Evolutionary conservation across 2,329 filamentous ascomycete genomes (phyloP).

Genomic region (Phoma sp.): DNA sequence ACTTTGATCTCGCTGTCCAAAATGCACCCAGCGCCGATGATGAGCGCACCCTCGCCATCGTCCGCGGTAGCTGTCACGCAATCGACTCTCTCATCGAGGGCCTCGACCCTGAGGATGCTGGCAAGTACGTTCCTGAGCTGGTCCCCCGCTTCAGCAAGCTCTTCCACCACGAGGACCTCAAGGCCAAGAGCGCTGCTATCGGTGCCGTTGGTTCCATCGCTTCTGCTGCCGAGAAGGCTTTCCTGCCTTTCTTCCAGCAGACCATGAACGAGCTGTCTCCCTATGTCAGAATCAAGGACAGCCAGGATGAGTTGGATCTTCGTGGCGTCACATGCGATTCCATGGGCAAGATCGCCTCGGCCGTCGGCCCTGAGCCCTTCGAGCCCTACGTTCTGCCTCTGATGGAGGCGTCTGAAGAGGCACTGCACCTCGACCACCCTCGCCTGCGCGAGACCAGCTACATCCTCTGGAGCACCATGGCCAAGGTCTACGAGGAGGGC

Average conservation of each 20-base stretch:
- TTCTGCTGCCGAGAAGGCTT: constrained; percentile 79
- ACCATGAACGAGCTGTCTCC: constrained; percentile 89
- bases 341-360: constrained; percentile 88
- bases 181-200: constrained; percentile 87
- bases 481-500: constrained; percentile 88
- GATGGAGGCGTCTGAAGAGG: constrained; percentile 92
- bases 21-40: constrained; percentile 67
- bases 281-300: constrained; percentile 85
- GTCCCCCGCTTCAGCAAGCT: constrained; percentile 85
- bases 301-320: constrained; percentile 86
- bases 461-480: constrained; percentile 93
- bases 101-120: constrained; percentile 79
- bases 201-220: constrained; percentile 91
- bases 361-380: constrained; percentile 85
- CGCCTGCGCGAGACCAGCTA: constrained; percentile 95
- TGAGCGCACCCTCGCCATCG: constrained; percentile 81
- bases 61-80: constrained; percentile 87
- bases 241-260: constrained; percentile 88
- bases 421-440: constrained; percentile 84
- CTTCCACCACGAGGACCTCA: constrained; percentile 82
- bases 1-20: constrained; percentile 80
- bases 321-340: constrained; percentile 90
- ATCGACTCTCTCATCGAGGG: constrained; percentile 91
- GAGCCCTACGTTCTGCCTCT: constrained; percentile 88
- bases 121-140: constrained; percentile 80